Evolutionary conservation across 441 rosid genomes (phyloP), one percentile per base, ranked within the genome.

Genomic region (Biscutella laevigata): DNA sequence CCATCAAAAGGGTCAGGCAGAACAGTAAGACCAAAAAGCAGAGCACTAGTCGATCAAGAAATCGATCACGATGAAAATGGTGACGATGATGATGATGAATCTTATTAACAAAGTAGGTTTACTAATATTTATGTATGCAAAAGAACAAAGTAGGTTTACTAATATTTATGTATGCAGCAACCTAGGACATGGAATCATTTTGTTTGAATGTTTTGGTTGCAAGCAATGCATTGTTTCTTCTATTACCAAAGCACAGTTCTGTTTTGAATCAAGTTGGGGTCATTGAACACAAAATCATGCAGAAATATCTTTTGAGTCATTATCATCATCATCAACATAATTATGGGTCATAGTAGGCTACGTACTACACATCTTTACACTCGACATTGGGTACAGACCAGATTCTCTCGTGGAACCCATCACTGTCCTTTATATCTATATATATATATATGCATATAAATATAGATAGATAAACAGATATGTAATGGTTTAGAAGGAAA

Each of bases 1-100:
- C 91, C 95, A n/a, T 42, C 60, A 51, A 87, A 82, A 64, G 62
- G 74, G 65, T 74, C 88, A 30, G 70, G 83, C 67, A 77, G 74
- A 74, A 61, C 64, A 66, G 72, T 81, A 42, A 84, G 80, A 79
- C 58, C 57, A 22, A 81, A 76, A 74, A 64, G 38, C 67, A 84
- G 80, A 82, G 57, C 76, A 56, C 62, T 59, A 32, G 63, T 68
- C 53, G 94, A 79, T 57, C 71, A 62, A 47, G 84, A 79, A 53
- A 60, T 40, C 33, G 68, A 76, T 56, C 77, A 82, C 5, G 81
- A 74, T 62, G 59, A 68, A 45, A 62, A 65, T 49, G 82, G 82
- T 17, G 66, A 59, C 12, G 68, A 62, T 43, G 80, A 79, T 12
- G 86, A 82, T 54, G 52, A 33, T 14, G 53, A 41, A 40, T 67